Evolutionary conservation across 257 asterid genomes (phyloP).

Genomic region (Jasminum sambac): DNA sequence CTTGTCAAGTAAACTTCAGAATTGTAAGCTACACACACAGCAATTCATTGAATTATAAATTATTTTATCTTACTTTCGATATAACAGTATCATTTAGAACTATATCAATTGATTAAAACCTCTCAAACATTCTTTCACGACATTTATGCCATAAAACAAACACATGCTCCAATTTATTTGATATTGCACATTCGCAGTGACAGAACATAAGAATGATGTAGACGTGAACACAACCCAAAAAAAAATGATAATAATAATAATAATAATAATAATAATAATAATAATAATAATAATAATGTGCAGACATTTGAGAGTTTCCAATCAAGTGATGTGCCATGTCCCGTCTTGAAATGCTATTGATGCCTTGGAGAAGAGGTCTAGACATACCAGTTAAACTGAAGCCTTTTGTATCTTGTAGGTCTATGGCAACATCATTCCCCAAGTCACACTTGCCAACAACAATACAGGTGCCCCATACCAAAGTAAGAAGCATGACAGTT

Average conservation of each 20-base stretch:
- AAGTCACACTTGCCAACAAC: slow-evolving; percentile 81
- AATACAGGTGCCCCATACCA: slow-evolving; percentile 87
- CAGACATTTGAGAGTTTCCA: not conserved
- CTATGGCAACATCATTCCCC: slow-evolving; percentile 46
- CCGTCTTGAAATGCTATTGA: not conserved
- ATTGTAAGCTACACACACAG: not conserved
- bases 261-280: too few species aligned
- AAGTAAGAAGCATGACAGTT: slow-evolving; percentile 91
- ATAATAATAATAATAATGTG: too few species aligned
- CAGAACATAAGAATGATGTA: not conserved
- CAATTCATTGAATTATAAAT: not conserved
- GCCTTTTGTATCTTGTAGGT: slow-evolving; percentile 57
- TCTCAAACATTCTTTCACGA: not conserved
- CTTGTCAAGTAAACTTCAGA: not conserved
- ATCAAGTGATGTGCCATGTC: not conserved
- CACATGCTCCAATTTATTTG: not conserved
- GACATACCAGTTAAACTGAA: slow-evolving; percentile 70
- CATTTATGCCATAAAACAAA: not conserved
- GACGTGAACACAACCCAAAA: not conserved
- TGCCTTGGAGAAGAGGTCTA: slow-evolving; percentile 16
- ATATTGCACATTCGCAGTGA: not conserved
- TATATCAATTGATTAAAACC: not conserved
- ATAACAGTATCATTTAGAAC: not conserved
- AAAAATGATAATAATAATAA: too few species aligned
- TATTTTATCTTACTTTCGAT: not conserved